Base-by-base conservation (phyloP, 257 asterid species). In the Solanum pennellii region DNA sequence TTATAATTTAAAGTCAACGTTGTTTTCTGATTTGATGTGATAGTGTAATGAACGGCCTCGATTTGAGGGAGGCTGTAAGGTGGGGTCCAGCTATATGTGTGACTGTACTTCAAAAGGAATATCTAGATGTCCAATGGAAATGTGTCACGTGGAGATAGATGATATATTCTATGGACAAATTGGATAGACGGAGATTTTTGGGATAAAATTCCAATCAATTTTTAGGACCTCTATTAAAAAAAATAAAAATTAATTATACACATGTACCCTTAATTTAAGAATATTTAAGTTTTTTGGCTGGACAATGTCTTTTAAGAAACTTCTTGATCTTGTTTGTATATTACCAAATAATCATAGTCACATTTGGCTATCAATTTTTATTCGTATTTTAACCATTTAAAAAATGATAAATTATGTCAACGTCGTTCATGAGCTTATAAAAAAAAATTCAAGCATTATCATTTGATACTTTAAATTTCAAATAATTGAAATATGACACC, bases 131-230 rank as follows among this genome's bases (percentile, higher is more conserved):
- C 92, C 86, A 86, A 44, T 88, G 39, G 5, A 4, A 21, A 10
- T n/a, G 8, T 33, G 87, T 31, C 90, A 86, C 37, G 83, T 86
- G 88, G 87, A 86, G 92, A 90, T 90, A 88, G 86, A 75, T 42
- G 47, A 76, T 76, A 76, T 12, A 74, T 1, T 72, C 80, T 23
- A 42, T 76, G 83, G 59, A n/a, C 35, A 76, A 76, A 76, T 39
- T 20, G 4, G 85, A 49, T 47, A 9, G 44, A 29, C 10, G 20
- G 18, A 7, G 68, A 79, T 79, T 47, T 80, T 29, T 18, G 44
- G 66, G 85, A 80, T 80, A 18, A 15, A 21, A 41, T 79, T 79
- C 15, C 41, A 79, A 25, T 44, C 41, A 77, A n/a, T 65, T 21
- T 59, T 56, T 56, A 56, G 65, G 65, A 0, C 65, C 65, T 56